These are phyloP conservation scores for Immersiella caudata DNA, from an alignment of 495 filamentous ascomycete genomes.

Conservation along the genomic window DNA sequence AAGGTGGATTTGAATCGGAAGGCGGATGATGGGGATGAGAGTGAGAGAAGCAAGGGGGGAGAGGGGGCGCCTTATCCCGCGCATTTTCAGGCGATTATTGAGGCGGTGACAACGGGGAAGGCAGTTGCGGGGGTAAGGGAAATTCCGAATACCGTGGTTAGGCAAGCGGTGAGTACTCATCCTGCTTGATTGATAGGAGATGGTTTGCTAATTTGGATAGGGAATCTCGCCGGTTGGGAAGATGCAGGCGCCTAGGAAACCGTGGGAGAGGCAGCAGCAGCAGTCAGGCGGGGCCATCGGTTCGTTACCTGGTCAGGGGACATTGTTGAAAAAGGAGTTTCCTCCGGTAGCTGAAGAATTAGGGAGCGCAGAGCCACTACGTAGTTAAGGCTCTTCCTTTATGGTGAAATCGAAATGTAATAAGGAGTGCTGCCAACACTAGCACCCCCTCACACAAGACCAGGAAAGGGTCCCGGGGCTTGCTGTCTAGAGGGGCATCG, in stretches of 20 bases:
- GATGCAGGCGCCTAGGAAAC: constrained; percentile 40
- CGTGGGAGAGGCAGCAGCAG: constrained; percentile 39
- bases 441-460: no score
- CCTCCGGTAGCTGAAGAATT: constrained; percentile 27
- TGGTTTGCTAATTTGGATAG: constrained; percentile 17
- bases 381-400: background rate
- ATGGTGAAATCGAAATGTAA: no score
- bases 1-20: constrained; percentile 46
- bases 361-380: background rate
- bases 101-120: constrained; percentile 80
- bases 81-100: constrained; percentile 86
- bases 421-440: no score
- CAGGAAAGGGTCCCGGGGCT: no score
- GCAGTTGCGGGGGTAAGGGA: constrained; percentile 87
- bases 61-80: constrained; percentile 70
- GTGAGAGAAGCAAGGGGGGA: constrained; percentile 31
- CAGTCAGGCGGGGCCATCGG: background rate
- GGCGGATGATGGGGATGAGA: constrained; percentile 33
- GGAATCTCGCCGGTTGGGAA: constrained; percentile 39
- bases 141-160: constrained; percentile 80
- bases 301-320: constrained; percentile 4
- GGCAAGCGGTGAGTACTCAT: constrained; percentile 47
- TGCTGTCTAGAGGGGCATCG: no score
- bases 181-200: background rate
- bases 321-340: constrained; percentile 31